Conservation (phyloP, 192 early-diverging fungal genomes). For the Mortierella hygrophila region DNA sequence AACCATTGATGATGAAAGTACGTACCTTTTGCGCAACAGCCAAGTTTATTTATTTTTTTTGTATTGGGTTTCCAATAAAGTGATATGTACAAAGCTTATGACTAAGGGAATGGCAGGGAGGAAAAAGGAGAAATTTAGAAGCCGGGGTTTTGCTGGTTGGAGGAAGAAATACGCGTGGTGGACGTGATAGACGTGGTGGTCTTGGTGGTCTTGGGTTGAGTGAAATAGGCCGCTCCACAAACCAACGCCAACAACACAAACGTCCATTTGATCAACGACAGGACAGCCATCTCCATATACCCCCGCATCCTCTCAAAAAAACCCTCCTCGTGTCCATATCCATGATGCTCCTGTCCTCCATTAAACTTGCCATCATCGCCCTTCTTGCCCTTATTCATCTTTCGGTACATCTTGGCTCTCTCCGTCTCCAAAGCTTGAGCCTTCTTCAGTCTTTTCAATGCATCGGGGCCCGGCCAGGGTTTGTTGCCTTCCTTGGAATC, state of each 20-base stretch:
- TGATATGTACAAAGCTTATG: not conserved
- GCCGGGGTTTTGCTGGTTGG: not conserved
- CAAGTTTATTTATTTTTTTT: too few species aligned
- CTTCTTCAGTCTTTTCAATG: constrained; percentile 23
- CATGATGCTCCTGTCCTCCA: not conserved
- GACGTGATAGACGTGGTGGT: not conserved
- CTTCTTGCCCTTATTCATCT: constrained; percentile 13
- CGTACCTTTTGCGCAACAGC: too few species aligned
- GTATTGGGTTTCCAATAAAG: not conserved
- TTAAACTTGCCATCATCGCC: not conserved
- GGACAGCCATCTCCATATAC: constrained; percentile 19
- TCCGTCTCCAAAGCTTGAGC: constrained; percentile 2
- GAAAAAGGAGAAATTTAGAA: not conserved
- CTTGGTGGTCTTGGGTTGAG: constrained; percentile 29
- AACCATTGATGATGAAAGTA: too few species aligned
- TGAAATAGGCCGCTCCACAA: constrained; percentile 45
- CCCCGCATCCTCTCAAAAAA: not conserved
- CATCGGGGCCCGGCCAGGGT: constrained; percentile 48
- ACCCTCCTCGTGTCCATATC: not conserved
- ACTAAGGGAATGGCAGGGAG: not conserved
- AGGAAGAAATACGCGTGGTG: not conserved
- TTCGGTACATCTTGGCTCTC: not conserved
- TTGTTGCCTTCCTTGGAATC: constrained; percentile 39
- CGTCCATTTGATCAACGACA: constrained; percentile 45
- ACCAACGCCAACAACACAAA: constrained; percentile 32